Evolutionary conservation across 1,284 basidiomycete species (phyloP).

Genomic region (Boletus sp.): DNA sequence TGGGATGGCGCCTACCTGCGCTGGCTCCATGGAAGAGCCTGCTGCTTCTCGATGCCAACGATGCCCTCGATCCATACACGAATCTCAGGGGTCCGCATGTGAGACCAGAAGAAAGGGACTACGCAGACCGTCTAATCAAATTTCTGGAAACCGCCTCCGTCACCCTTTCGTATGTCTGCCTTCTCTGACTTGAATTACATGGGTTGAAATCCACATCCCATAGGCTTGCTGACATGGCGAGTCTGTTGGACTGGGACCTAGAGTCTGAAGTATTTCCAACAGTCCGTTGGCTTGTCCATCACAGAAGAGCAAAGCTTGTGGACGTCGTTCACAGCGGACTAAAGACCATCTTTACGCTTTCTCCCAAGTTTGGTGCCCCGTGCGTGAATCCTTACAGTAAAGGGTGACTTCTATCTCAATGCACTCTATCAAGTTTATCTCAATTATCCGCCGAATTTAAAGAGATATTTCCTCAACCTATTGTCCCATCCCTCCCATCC

Average conservation of each 20-base stretch:
- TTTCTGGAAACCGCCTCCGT: constrained; percentile 67
- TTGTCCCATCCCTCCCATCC: constrained; percentile 67
- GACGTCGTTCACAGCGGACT: constrained; percentile 81
- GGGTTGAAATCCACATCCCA: constrained; percentile 3
- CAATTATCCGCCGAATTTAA: constrained; percentile 63
- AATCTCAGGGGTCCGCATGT: constrained; percentile 58
- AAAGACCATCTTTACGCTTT: constrained; percentile 78
- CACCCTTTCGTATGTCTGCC: constrained; percentile 54
- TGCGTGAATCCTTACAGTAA: constrained; percentile 37
- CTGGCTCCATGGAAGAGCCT: constrained; percentile 93
- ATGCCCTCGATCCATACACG: constrained; percentile 59
- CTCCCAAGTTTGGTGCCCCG: constrained; percentile 65
- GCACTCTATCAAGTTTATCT: constrained; percentile 46
- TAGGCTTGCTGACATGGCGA: constrained; percentile 85
- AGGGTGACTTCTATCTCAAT: background rate
- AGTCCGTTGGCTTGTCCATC: constrained; percentile 86
- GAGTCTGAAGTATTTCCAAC: constrained; percentile 84
- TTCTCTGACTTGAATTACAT: background rate
- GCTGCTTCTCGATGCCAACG: constrained; percentile 66
- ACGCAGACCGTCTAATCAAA: constrained; percentile 65
- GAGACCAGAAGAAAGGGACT: constrained; percentile 56
- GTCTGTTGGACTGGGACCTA: constrained; percentile 80
- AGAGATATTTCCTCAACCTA: constrained; percentile 57
- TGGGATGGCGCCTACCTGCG: constrained; percentile 67
- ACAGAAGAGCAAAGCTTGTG: constrained; percentile 84